Conservation (phyloP, 192 early-diverging fungal species). For the Backusella tarrabulga region DNA sequence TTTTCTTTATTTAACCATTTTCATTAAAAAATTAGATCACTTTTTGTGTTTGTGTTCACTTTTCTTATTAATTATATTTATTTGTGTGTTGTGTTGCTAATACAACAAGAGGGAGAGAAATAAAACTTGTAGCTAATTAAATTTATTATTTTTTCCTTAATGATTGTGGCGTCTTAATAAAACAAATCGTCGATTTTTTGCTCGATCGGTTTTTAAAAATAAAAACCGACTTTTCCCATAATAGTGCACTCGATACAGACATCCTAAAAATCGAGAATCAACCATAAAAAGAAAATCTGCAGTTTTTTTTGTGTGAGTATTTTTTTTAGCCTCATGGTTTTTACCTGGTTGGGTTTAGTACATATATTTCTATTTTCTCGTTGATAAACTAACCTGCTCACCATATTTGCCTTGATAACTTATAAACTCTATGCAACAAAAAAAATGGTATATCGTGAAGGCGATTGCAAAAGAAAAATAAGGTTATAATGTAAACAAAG, state of each 20-base stretch:
- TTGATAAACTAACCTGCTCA: background rate
- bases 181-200: too few relatives aligned
- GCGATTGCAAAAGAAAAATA: background rate
- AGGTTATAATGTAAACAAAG: background rate
- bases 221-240: conserved; percentile 2
- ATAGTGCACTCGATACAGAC: background rate
- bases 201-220: background rate
- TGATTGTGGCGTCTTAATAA: background rate
- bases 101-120: background rate
- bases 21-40: background rate
- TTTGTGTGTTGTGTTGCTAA: background rate
- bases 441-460: background rate
- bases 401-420: background rate
- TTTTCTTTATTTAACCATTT: background rate
- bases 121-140: too few relatives aligned
- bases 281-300: conserved; percentile 4
- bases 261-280: background rate
- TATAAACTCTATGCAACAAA: background rate
- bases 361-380: background rate
- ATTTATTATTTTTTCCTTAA: background rate
- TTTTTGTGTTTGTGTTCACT: background rate
- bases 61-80: background rate
- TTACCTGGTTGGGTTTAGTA: background rate
- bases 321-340: background rate
- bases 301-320: background rate